These are phyloP conservation scores for Jatropha curcas DNA, from an alignment of 345 rosid genomes.

Conservation along the genomic window DNA sequence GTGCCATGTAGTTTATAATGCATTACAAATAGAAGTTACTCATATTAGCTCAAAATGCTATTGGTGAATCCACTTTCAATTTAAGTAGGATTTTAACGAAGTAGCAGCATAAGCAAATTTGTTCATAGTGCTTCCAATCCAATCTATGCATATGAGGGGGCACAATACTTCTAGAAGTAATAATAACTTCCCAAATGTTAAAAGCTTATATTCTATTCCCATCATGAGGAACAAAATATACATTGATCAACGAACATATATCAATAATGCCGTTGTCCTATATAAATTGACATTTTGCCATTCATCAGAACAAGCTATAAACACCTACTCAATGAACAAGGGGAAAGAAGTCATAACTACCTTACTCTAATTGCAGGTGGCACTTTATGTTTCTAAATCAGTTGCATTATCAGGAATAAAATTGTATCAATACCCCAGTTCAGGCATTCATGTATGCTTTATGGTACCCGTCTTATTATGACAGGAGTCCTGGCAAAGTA, in stretches of 20 bases:
- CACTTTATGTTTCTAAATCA: constrained; percentile 20
- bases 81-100: neutral
- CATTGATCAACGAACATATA: no score
- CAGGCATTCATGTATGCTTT: constrained; percentile 23
- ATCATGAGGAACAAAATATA: neutral
- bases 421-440: constrained; percentile 13
- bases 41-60: neutral
- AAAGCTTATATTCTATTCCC: neutral
- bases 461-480: neutral
- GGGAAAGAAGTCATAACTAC: constrained; percentile 16
- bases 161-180: neutral
- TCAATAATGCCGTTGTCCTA: no score
- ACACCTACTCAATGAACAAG: constrained; percentile 17
- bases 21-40: neutral
- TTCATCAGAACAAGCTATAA: neutral
- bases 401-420: constrained; percentile 17
- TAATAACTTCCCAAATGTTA: neutral
- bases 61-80: neutral
- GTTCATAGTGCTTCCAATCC: neutral
- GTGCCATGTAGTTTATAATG: neutral
- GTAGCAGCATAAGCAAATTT: neutral
- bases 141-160: neutral
- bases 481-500: neutral
- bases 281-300: neutral
- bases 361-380: constrained; percentile 15